Percentiles rank a stretch among this genome's conserved stretches.
Evolutionary conservation across 148 eudicot genomes (phyloP).

Genomic region (Vaccinium myrtillus): DNA sequence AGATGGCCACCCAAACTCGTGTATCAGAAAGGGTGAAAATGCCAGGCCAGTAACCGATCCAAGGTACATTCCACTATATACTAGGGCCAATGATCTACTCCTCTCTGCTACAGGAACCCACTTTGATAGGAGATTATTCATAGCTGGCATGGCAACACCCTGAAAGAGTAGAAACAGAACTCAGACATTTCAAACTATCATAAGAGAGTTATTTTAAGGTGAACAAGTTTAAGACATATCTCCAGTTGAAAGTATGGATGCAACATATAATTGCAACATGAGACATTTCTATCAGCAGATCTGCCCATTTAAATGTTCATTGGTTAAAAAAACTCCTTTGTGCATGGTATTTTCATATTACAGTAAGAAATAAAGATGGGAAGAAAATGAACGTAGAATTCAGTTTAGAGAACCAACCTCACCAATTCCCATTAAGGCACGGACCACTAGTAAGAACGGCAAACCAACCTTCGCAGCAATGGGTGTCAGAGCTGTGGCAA

Average conservation of each 20-base stretch:
- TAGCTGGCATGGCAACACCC: conserved; percentile 99
- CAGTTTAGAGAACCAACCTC: conserved; percentile 21
- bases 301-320: not conserved
- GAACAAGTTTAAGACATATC: not conserved
- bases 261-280: not conserved
- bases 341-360: not conserved
- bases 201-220: not conserved
- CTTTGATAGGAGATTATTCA: conserved; percentile 87
- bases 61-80: conserved; percentile 98
- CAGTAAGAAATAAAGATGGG: not conserved
- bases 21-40: conserved; percentile 82
- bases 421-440: conserved; percentile 95
- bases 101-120: conserved; percentile 98
- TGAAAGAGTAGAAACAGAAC: conserved; percentile 30
- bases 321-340: not conserved
- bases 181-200: not conserved
- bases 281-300: not conserved
- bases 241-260: not conserved
- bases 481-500: conserved; percentile 85
- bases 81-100: conserved; percentile 92
- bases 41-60: conserved; percentile 97
- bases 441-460: conserved; percentile 79
- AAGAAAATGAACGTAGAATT: not conserved
- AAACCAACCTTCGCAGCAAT: conserved; percentile 84
- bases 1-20: conserved; percentile 88